Conservation (phyloP, 495 filamentous ascomycete genomes). For the Chaetomidium leptoderma region DNA sequence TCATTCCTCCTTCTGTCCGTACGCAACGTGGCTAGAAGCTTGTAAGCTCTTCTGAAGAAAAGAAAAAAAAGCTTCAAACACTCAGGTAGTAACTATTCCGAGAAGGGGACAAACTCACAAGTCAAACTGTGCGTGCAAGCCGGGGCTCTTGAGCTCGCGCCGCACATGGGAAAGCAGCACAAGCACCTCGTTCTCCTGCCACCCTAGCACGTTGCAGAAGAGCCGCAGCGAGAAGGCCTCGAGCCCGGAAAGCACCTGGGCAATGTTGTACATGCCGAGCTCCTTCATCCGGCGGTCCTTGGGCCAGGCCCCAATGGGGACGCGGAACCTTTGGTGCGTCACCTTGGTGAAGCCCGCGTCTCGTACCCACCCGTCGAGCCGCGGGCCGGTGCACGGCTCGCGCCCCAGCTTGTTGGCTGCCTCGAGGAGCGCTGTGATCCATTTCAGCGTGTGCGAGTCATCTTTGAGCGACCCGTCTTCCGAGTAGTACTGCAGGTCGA, state of each 20-base stretch:
- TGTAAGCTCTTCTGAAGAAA: not conserved
- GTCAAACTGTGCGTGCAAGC: conserved; percentile 11
- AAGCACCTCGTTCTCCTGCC: conserved; percentile 25
- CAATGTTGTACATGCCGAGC: conserved; percentile 36
- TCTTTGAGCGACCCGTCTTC: conserved; percentile 32
- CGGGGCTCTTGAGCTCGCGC: conserved; percentile 17
- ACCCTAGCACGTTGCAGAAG: conserved; percentile 27
- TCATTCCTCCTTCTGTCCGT: conserved; percentile 1
- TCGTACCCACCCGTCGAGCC: conserved; percentile 23
- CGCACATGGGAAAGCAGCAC: conserved; percentile 25
- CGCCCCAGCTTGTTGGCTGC: conserved; percentile 22
- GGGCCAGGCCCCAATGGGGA: conserved; percentile 42
- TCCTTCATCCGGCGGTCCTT: conserved; percentile 42
- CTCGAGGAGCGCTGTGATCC: conserved; percentile 31
- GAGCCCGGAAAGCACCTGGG: conserved; percentile 24
- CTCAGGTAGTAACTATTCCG: not conserved
- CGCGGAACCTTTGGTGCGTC: conserved; percentile 28
- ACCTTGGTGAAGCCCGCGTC: conserved; percentile 36
- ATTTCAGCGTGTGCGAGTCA: conserved; percentile 25
- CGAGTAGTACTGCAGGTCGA: conserved; percentile 31
- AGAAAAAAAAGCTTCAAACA: not conserved
- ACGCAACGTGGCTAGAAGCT: conserved; percentile 10
- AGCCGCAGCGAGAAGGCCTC: conserved; percentile 25
- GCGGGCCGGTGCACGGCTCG: conserved; percentile 6
- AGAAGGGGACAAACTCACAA: conserved; percentile 10